Conservation (phyloP, 116 monocot genomes). For the Trichopus zeylanicus region DNA sequence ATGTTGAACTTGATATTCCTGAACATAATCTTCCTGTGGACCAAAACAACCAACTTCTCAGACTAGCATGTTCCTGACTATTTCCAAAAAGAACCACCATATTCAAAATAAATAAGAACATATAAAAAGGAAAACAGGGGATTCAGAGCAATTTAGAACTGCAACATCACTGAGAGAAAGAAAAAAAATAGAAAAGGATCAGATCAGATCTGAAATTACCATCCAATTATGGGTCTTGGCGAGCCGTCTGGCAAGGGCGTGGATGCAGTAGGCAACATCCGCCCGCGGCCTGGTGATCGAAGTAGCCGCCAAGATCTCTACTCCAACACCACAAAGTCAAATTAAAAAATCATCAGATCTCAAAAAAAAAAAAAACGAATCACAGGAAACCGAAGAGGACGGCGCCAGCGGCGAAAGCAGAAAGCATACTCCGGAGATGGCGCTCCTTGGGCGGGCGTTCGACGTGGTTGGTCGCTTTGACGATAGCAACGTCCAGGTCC, state of each 20-base stretch:
- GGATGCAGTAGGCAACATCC: conserved; percentile 98
- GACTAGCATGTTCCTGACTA: too few species aligned
- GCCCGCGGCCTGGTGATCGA: conserved; percentile 90
- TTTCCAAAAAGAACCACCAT: too few species aligned
- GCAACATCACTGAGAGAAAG: background rate
- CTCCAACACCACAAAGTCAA: background rate
- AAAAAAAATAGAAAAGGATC: background rate
- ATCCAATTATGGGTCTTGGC: conserved; percentile 97
- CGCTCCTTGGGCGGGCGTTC: conserved; percentile 71
- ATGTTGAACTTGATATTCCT: too few species aligned
- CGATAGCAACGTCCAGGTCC: conserved; percentile 87
- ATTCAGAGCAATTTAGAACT: background rate
- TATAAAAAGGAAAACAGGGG: background rate
- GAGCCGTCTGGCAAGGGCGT: conserved; percentile 88
- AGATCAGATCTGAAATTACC: conserved; percentile 33
- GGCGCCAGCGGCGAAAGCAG: background rate
- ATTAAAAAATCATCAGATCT: background rate
- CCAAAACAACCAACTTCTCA: too few species aligned
- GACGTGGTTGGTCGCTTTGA: conserved; percentile 78
- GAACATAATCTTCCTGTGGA: too few species aligned
- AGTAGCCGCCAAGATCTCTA: conserved; percentile 68
- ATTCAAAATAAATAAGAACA: background rate
- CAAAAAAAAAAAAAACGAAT: background rate
- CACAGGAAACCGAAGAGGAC: background rate
- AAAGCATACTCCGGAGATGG: conserved; percentile 66